Conservation (phyloP, 1,139 yeast species). For the Blastobotrys arbuscula region DNA sequence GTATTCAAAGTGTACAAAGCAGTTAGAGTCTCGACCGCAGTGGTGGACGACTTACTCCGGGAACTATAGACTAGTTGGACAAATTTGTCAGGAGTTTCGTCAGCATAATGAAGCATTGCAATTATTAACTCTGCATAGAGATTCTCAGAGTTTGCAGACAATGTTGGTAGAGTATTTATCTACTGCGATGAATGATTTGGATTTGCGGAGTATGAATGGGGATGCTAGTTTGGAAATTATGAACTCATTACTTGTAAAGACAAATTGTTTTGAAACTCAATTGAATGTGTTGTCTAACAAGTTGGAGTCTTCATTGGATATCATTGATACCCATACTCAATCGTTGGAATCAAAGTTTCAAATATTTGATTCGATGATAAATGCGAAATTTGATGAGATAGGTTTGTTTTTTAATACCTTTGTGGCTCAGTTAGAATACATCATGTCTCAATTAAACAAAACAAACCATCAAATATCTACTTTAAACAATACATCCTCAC, state of each 20-base stretch:
- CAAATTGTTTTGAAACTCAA: not conserved
- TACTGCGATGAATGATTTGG: constrained; percentile 3
- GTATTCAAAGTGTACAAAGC: constrained; percentile 23
- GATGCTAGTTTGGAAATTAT: not conserved
- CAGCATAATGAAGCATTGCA: constrained; percentile 16
- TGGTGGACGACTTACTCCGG: constrained; percentile 40
- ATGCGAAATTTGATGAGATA: not conserved
- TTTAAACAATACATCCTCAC: not conserved
- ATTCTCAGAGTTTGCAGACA: constrained; percentile 17
- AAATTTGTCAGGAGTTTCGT: constrained; percentile 27
- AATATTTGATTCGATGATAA: not conserved
- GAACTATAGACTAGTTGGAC: constrained; percentile 31
- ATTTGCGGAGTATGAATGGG: not conserved
- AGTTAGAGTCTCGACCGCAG: constrained; percentile 30
- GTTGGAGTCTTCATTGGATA: not conserved
- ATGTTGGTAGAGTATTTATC: constrained; percentile 4
- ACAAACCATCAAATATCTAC: not conserved
- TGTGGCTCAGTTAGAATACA: not conserved
- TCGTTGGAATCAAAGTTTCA: not conserved
- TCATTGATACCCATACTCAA: not conserved
- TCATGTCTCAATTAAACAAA: not conserved
- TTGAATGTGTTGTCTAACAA: not conserved
- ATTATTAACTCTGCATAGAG: constrained; percentile 17
- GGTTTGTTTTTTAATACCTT: not conserved
- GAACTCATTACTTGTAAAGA: not conserved